Conservation (phyloP, 2,329 filamentous ascomycete species). For the Ophiosphaerella narmari region DNA sequence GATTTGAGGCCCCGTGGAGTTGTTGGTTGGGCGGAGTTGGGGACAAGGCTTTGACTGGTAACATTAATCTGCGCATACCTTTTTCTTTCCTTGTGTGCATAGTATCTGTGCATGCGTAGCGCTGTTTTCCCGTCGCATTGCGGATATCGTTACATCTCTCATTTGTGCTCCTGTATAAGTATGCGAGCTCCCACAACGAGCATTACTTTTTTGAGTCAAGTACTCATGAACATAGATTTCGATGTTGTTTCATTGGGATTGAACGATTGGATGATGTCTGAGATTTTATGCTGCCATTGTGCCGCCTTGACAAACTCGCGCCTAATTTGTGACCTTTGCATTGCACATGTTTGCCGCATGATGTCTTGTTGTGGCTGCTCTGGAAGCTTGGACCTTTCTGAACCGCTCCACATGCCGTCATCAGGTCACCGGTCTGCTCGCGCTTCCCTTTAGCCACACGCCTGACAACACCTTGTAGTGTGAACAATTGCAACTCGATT, state of each 20-base stretch:
- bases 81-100: conserved; percentile 12
- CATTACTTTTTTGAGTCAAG: conserved; percentile 4
- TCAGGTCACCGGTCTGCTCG: conserved; percentile 20
- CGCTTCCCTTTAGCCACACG: conserved; percentile 22
- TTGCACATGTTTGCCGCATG: background rate
- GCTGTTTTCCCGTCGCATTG: conserved; percentile 4
- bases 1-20: too few species aligned
- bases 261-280: background rate
- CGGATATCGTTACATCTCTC: background rate
- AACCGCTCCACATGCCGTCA: conserved; percentile 29
- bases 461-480: conserved; percentile 38
- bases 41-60: too few species aligned
- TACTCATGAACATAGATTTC: conserved; percentile 14
- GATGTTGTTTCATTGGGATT: background rate
- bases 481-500: conserved; percentile 3
- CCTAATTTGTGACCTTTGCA: background rate
- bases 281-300: background rate
- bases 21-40: too few species aligned
- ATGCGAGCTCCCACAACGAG: conserved; percentile 3
- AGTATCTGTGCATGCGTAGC: conserved; percentile 6
- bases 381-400: conserved; percentile 12
- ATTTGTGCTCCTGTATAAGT: conserved; percentile 16
- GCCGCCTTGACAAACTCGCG: background rate
- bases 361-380: background rate
- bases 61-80: too few species aligned